Percentiles rank a stretch among this genome's conserved stretches.
Conservation (phyloP, 2,329 filamentous ascomycete genomes). For the Colletotrichum eremochloae region DNA sequence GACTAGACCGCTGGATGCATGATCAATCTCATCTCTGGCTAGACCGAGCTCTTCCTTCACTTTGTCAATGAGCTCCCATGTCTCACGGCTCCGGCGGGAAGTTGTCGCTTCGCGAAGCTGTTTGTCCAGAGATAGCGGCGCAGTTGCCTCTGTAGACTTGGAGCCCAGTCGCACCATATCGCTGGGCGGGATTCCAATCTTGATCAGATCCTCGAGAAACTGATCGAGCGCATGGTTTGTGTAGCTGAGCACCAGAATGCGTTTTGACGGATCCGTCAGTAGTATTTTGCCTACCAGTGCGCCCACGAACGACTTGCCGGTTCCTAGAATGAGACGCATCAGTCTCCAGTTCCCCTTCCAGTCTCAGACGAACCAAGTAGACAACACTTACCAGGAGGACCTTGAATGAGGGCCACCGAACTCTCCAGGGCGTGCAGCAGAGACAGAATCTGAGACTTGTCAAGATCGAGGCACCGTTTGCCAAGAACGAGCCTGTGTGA, state of each 20-base stretch:
- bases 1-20: constrained; percentile 42
- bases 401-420: constrained; percentile 74
- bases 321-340: constrained; percentile 61
- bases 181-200: constrained; percentile 63
- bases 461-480: constrained; percentile 39
- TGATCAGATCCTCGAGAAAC: constrained; percentile 73
- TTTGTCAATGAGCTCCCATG: constrained; percentile 58
- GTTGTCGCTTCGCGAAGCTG: constrained; percentile 47
- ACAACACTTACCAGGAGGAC: constrained; percentile 71
- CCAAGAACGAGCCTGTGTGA: constrained; percentile 12
- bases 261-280: constrained; percentile 61
- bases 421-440: constrained; percentile 66
- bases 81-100: constrained; percentile 49
- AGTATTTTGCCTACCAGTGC: constrained; percentile 71
- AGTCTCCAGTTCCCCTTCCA: background rate
- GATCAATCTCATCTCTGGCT: constrained; percentile 48
- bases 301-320: constrained; percentile 82
- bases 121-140: constrained; percentile 59
- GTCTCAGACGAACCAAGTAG: background rate
- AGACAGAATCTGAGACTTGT: constrained; percentile 67
- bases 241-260: constrained; percentile 74
- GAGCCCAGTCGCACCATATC: constrained; percentile 74
- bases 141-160: constrained; percentile 66
- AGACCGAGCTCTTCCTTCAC: constrained; percentile 53
- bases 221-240: constrained; percentile 78